Percentiles rank a stretch among this genome's conserved stretches.
Evolutionary conservation across 129 eudicot species (phyloP).

Genomic region (Smallanthus sonchifolius): DNA sequence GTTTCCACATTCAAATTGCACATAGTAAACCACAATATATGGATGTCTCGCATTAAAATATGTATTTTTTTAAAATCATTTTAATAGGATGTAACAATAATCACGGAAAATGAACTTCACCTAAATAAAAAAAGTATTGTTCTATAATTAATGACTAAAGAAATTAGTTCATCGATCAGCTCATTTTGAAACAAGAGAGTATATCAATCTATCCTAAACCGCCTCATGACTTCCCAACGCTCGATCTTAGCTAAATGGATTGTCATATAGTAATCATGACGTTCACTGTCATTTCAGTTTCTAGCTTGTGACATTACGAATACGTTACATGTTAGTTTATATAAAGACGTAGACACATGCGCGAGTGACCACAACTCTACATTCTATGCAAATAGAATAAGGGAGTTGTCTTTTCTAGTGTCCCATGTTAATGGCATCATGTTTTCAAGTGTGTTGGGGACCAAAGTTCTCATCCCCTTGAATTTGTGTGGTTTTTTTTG

Average conservation of each 20-base stretch:
- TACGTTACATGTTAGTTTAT: background rate
- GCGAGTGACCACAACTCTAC: conserved; percentile 35
- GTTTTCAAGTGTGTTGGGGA: conserved; percentile 18
- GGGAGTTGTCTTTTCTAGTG: conserved; percentile 32
- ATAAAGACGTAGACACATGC: background rate
- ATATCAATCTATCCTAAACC: too few species aligned
- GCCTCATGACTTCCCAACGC: background rate
- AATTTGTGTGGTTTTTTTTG: conserved; percentile 27
- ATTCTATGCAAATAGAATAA: conserved; percentile 25
- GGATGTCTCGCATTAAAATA: too few species aligned
- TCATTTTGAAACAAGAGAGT: too few species aligned
- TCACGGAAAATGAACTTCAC: too few species aligned
- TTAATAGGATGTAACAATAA: too few species aligned
- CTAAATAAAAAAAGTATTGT: too few species aligned
- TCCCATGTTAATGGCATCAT: conserved; percentile 30
- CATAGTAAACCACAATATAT: too few species aligned
- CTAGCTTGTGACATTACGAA: background rate
- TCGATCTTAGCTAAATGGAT: background rate
- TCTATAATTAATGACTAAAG: too few species aligned
- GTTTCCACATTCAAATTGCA: too few species aligned
- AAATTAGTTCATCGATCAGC: too few species aligned
- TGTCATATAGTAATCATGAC: background rate
- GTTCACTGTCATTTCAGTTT: background rate
- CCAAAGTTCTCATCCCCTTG: conserved; percentile 24
- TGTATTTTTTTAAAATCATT: too few species aligned